Base-by-base conservation (phyloP, 83 land plant species). In the Thuja plicata region DNA sequence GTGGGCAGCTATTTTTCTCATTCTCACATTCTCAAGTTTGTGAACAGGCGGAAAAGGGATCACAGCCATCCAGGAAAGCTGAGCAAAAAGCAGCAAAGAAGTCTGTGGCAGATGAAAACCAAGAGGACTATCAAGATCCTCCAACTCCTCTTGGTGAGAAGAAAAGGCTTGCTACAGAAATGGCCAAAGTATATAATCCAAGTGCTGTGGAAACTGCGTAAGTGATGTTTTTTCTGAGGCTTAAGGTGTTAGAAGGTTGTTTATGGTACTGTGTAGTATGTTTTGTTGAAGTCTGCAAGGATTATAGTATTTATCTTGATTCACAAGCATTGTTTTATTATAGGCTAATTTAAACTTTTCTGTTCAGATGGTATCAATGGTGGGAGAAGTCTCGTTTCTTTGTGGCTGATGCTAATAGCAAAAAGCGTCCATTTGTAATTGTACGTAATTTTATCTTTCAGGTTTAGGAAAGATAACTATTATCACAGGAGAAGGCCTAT, bases 341-440 rank as follows among this genome's bases (percentile, higher is more conserved):
- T n/a, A 62, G 12, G 19, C 27, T 62, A 43, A 24, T 81, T 77
- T 74, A 34, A 82, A 37, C 74, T 87, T 52, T 30, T 88, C 55
- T 48, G 88, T 21, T 11, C 54, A 97, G 99, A 84, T 97, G 99
- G 99, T 97, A 97, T 91, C 91, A 89, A 73, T 97, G 96, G 96
- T 97, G 99, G 99, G 98, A 96, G 77, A 92, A 93, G 74, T 92
- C 99, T 38, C 91, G 93, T 13, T 95, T 93, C 89, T 97, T 97
- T 90, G 90, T 89, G n/a, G 99, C 99, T 13, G 97, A 96, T 95
- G 80, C 95, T 41, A 86, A 73, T 46, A 95, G 97, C 90, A 85
- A 92, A 77, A 96, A 95, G 84, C 93, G 93, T 19, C 94, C 98
- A 62, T 97, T 95, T 92, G 93, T 92, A 6, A 96, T 97, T 89